Evolutionary conservation across 345 rosid genomes (phyloP), one percentile per base, ranked within the genome.

Genomic region (Xanthoceras sorbifolium): DNA sequence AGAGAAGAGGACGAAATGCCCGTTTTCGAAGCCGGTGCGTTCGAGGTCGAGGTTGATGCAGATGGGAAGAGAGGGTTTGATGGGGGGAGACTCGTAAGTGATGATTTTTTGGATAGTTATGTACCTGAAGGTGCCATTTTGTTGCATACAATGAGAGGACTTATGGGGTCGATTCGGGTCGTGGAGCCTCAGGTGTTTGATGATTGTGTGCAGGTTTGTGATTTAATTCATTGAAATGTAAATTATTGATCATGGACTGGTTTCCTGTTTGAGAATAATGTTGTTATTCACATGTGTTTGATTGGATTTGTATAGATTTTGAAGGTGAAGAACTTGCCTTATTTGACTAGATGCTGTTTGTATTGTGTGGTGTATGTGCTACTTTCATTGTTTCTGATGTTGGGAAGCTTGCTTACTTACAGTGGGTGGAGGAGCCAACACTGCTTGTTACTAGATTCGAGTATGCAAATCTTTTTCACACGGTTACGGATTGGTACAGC

Each of bases 401-500:
- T 72, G 73, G 60, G 73, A 50, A 15, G n/a, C 6, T 48, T 48
- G 72, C 79, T n/a, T 84, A 76, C 67, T 85, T 79, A 9, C 86
- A 95, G 98, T 95, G 99, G 99, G 84, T 93, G 69, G 96, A 95
- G 87, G 97, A 92, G 82, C 98, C 99, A 40, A 88, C 93, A 0
- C 85, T 93, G 65, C 84, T 93, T 40, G 79, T 92, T 61, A 93
- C 90, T 10, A 82, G 97, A 40, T 92, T 84, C 61, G 98, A 95
- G 90, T 93, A 95, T 77, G 99, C 99, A 22, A 95, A 95, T 79
- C 83, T 95, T 66, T 95, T 90, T 80, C 99, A 95, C 81, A 95
- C 98, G 0, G 78, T 90, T 26, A 95, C 99, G 0, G 99, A 93
- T 90, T 95, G 97, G 99, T 95, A 90, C 83, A 90, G 93, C 44